Base-by-base conservation (phyloP, 73 alveolate species). In the Uronychia setigera region DNA sequence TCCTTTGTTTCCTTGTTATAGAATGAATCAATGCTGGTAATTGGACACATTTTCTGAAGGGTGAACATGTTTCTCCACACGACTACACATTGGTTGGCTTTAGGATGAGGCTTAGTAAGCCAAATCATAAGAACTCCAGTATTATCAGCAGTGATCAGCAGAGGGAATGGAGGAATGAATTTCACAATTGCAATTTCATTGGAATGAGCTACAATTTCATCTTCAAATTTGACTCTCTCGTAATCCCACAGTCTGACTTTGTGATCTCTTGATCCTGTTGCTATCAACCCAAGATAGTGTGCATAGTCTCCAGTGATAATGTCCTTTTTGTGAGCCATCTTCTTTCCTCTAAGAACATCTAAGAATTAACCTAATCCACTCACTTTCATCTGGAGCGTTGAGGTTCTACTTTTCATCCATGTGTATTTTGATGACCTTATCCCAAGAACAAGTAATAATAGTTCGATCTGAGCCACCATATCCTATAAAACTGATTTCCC, bases 31-130 rank as follows among this genome's bases (percentile, higher is more conserved):
- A 90, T 91, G 46, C 91, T 59, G 31, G 97, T 92, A 31, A 92
- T 92, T 0, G 95, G 92, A 29, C 95, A 91, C 91, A 91, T 92
- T 58, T 88, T 92, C 77, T 92, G 86, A 26, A 92, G 74, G 0
- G 97, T 92, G 76, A 88, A 91, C 97, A 92, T 92, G 77, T 92
- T 92, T 76, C 97, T 78, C 97, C 97, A 92, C 32, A 74, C 83
- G 26, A 92, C 89, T 32, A 92, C 33, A 29, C 92, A 87, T 59
- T 80, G 35, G 33, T 84, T 80, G 26, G 89, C 92, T 46, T 84
- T 76, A 26, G 91, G 87, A 86, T 83, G 93, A 30, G 90, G 87
- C 60, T 78, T 83, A 1, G 92, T 89, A 26, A 81, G 77, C 94
- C 97, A 92, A 34, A 92, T 0, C 0, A 81, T 74, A 13, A 92